Percentiles rank a stretch among this genome's conserved stretches.
phyloP scores from a whole-genome alignment of 495 filamentous ascomycete species.

The Lophium mytilinum region DNA sequence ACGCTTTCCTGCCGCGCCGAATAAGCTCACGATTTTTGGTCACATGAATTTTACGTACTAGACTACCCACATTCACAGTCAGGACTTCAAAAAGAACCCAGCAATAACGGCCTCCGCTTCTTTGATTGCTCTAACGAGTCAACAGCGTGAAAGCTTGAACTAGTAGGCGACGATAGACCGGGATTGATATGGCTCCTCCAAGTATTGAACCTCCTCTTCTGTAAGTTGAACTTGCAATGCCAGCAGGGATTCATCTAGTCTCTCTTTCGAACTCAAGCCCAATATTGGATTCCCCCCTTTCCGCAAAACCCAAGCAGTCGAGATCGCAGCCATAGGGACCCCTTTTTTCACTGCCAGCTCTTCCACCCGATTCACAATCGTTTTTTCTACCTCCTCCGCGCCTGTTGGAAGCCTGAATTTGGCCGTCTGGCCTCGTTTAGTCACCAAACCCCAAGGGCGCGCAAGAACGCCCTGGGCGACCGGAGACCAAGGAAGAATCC shows the following conservation, averaged over 20 bases:
- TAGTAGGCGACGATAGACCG: no score
- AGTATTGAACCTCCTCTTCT: slow-evolving; percentile 23
- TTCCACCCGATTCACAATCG: slow-evolving; percentile 13
- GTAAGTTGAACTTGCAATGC: slow-evolving; percentile 12
- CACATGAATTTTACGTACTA: no score
- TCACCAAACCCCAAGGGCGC: slow-evolving; percentile 1
- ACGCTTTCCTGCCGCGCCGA: no score
- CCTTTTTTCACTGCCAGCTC: slow-evolving; percentile 9
- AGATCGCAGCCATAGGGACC: slow-evolving; percentile 17
- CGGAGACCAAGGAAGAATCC: slow-evolving; percentile 24
- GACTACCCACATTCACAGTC: no score
- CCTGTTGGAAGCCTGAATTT: background rate
- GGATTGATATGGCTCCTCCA: slow-evolving; percentile 28
- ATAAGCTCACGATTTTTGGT: no score
- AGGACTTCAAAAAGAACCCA: no score
- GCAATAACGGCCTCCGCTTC: no score
- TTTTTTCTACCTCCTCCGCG: slow-evolving; percentile 1
- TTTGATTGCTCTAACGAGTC: no score
- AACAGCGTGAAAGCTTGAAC: no score
- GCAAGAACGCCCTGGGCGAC: slow-evolving; percentile 7
- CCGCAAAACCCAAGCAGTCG: slow-evolving; percentile 17
- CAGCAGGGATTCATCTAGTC: slow-evolving; percentile 24
- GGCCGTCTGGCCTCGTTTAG: slow-evolving; percentile 12
- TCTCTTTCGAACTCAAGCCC: slow-evolving; percentile 23
- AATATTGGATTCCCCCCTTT: slow-evolving; percentile 25